Conservation (phyloP, 1,139 yeast genomes). For the Suhomyces guaymorum region DNA sequence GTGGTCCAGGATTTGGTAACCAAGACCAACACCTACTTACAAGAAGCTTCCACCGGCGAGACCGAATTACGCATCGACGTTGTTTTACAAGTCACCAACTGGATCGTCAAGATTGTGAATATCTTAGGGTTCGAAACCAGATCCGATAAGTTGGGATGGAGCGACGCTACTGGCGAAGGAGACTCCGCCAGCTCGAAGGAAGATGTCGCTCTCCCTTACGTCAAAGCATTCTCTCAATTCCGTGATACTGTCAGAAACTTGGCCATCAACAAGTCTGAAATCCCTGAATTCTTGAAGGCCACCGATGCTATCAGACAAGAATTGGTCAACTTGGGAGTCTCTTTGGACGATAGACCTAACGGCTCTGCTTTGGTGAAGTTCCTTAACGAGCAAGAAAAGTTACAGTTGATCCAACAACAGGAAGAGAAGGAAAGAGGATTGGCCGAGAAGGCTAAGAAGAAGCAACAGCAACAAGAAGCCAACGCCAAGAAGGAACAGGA, state of each 20-base stretch:
- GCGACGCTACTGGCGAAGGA: constrained; percentile 32
- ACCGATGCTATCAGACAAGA: constrained; percentile 51
- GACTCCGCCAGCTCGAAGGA: constrained; percentile 45
- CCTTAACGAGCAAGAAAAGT: constrained; percentile 65
- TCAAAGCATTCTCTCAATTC: constrained; percentile 72
- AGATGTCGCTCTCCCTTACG: constrained; percentile 75
- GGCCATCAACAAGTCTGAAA: constrained; percentile 67
- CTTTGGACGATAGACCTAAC: constrained; percentile 84
- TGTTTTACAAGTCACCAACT: constrained; percentile 60
- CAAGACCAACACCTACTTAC: constrained; percentile 70
- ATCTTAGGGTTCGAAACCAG: constrained; percentile 77
- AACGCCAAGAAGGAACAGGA: constrained; percentile 65
- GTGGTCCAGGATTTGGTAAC: constrained; percentile 67
- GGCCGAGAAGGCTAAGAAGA: constrained; percentile 43
- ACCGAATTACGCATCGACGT: constrained; percentile 61
- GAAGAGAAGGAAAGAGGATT: constrained; percentile 56
- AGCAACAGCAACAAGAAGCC: constrained; percentile 38
- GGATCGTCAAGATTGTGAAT: constrained; percentile 68
- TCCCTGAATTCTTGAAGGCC: constrained; percentile 53
- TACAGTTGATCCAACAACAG: constrained; percentile 62
- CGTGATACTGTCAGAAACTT: constrained; percentile 76
- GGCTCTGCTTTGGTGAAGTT: constrained; percentile 83
- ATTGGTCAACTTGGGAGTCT: constrained; percentile 71
- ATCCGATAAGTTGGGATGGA: constrained; percentile 79
- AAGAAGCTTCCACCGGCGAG: constrained; percentile 47